A percentile compares a stretch with the other conserved stretches of the same genome.
phyloP scores from a whole-genome alignment of 2,329 filamentous ascomycete species.

The Fusarium mundagurra region DNA sequence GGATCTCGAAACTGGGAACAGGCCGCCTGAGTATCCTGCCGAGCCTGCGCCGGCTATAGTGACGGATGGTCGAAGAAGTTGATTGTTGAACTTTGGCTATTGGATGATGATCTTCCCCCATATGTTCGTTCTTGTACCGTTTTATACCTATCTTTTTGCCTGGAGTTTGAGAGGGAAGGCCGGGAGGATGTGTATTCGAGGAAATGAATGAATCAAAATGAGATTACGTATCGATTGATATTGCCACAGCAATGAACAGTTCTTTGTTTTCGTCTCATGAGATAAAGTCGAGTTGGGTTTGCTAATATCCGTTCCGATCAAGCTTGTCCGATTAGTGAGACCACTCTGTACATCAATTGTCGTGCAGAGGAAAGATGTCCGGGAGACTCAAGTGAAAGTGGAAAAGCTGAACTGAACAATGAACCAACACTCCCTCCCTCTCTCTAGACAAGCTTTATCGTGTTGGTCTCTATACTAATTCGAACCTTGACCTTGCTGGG shows the following conservation, averaged over 20 bases:
- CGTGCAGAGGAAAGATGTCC: background rate
- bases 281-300: background rate
- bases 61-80: constrained; percentile 29
- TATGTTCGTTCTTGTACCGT: background rate
- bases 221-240: background rate
- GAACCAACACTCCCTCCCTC: background rate
- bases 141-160: background rate
- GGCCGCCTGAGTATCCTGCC: constrained; percentile 45
- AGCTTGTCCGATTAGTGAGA: background rate
- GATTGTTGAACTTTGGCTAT: background rate
- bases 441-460: background rate
- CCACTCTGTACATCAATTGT: background rate
- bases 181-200: too few relatives aligned
- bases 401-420: background rate
- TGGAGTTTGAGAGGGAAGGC: background rate
- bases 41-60: constrained; percentile 40
- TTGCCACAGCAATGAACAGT: background rate
- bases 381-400: background rate
- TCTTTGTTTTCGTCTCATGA: background rate
- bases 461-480: background rate
- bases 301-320: background rate
- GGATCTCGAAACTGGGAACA: constrained; percentile 41
- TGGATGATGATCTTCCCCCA: background rate
- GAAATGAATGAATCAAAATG: background rate
- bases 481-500: background rate